A percentile compares a stretch with the other conserved stretches of the same genome.
Conservation (phyloP, 495 filamentous ascomycete genomes). For the Halenospora varia region DNA sequence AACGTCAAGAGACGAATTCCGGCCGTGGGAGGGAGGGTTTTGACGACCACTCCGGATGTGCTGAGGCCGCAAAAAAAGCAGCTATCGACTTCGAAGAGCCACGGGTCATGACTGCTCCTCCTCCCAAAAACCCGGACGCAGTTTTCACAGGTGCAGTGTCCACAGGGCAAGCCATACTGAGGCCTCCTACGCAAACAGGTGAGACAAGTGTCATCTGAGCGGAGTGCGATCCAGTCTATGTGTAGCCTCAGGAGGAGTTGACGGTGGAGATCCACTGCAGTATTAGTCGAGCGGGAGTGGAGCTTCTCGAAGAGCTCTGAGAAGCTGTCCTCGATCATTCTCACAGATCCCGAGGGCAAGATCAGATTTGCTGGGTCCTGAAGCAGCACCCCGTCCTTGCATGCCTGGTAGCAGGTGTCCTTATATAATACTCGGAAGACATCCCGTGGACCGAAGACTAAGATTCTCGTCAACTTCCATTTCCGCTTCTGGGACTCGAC, state of each 20-base stretch:
- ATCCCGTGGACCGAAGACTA: conserved; percentile 14
- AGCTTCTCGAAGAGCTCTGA: neutral
- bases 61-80: conserved; percentile 17
- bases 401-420: conserved; percentile 1
- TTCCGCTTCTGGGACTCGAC: neutral
- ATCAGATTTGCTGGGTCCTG: neutral
- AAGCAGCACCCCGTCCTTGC: neutral
- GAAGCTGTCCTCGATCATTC: neutral
- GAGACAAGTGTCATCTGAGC: conserved; percentile 8
- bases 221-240: neutral
- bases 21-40: conserved; percentile 20
- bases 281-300: neutral
- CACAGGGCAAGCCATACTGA: conserved; percentile 15
- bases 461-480: neutral
- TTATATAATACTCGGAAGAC: conserved; percentile 20
- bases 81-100: conserved; percentile 19
- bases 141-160: conserved; percentile 18
- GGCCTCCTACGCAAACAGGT: conserved; percentile 12
- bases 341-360: neutral
- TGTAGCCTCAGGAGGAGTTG: neutral
- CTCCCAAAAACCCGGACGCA: conserved; percentile 11
- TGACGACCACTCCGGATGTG: conserved; percentile 16
- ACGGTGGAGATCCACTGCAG: neutral
- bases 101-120: conserved; percentile 6
- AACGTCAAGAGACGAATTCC: conserved; percentile 24